These are phyloP conservation scores for Cercospora sp. DNA, from an alignment of 2,329 filamentous ascomycete genomes.

Conservation along the genomic window DNA sequence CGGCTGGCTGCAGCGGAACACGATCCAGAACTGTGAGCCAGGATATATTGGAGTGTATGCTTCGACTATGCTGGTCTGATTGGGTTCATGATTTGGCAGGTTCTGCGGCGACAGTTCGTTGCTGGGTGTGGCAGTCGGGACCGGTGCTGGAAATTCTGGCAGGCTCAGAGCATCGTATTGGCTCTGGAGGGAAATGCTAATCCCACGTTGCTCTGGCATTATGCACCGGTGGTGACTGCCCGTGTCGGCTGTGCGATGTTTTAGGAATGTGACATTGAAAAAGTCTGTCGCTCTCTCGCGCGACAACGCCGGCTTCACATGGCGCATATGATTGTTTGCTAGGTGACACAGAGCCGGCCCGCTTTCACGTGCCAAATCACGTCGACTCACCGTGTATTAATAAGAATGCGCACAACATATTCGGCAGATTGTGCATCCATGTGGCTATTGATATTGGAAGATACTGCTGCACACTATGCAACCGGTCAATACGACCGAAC, in stretches of 20 bases:
- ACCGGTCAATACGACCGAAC: background rate
- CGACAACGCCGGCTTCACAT: background rate
- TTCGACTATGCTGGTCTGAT: slow-evolving; percentile 20
- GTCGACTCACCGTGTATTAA: background rate
- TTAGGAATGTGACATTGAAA: background rate
- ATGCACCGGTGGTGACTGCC: background rate
- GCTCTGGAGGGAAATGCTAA: slow-evolving; percentile 45
- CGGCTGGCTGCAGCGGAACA: slow-evolving; percentile 39
- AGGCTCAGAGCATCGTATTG: slow-evolving; percentile 45
- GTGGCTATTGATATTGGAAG: background rate
- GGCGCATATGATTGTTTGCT: background rate
- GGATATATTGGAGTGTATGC: slow-evolving; percentile 22
- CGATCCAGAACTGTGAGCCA: slow-evolving; percentile 45
- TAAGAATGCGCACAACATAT: background rate
- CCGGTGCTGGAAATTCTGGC: slow-evolving; percentile 42
- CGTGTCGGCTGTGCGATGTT: background rate
- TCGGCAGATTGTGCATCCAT: background rate
- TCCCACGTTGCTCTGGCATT: slow-evolving; percentile 42
- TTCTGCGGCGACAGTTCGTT: slow-evolving; percentile 2
- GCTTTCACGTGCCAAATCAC: background rate
- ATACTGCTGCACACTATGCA: background rate
- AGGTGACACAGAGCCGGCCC: background rate
- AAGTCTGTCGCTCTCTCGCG: background rate
- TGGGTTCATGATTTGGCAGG: background rate
- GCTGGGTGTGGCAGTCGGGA: slow-evolving; percentile 29